phyloP scores from a whole-genome alignment of 768 basidiomycete species.

The Roridomyces roridus region DNA sequence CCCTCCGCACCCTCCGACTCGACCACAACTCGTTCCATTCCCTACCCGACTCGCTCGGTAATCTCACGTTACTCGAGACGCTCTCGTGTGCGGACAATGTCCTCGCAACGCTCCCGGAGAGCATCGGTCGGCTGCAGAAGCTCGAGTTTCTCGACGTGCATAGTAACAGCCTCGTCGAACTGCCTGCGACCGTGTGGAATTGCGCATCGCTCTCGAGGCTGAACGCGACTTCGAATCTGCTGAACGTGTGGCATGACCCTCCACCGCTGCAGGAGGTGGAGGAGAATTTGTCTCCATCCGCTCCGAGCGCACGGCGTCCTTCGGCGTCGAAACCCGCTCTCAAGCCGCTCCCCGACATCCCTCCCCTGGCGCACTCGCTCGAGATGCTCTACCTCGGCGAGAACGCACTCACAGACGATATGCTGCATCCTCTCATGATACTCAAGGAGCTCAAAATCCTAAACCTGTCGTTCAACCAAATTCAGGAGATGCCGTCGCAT shows the following conservation, averaged over 20 bases:
- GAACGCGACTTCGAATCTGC: constrained; percentile 89
- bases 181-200: constrained; percentile 84
- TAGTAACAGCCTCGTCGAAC: constrained; percentile 83
- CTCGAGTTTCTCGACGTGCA: constrained; percentile 85
- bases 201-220: constrained; percentile 75
- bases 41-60: constrained; percentile 84
- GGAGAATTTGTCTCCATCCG: constrained; percentile 23
- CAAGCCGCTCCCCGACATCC: constrained; percentile 33
- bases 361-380: constrained; percentile 75
- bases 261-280: constrained; percentile 41
- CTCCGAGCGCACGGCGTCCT: constrained; percentile 15
- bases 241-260: constrained; percentile 76
- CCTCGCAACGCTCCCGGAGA: constrained; percentile 74
- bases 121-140: constrained; percentile 77
- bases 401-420: constrained; percentile 84
- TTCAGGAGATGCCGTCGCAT: constrained; percentile 82
- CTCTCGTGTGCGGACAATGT: constrained; percentile 92
- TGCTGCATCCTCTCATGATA: constrained; percentile 74
- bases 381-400: constrained; percentile 88
- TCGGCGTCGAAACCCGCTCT: constrained; percentile 23
- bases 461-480: constrained; percentile 94
- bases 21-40: constrained; percentile 87
- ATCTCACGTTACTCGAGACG: constrained; percentile 69
- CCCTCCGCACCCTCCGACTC: constrained; percentile 75
- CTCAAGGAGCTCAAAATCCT: constrained; percentile 81